phyloP scores from a whole-genome alignment of 495 filamentous ascomycete species.

The Talaromyces liani region DNA sequence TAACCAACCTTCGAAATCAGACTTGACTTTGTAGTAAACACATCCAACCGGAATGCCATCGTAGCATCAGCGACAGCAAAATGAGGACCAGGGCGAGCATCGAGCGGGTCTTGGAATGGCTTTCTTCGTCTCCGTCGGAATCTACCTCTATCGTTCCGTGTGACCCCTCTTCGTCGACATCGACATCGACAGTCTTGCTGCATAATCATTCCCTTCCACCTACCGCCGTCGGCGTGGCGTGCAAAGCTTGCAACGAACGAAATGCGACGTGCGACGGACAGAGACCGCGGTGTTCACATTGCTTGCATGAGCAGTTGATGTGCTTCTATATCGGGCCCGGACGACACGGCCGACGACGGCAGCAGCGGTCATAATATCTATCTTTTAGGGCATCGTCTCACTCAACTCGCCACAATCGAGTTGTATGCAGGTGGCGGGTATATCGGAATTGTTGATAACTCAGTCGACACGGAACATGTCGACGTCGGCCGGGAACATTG shows the following conservation, averaged over 20 bases:
- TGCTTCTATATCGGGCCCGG: conserved; percentile 5
- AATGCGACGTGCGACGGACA: conserved; percentile 1
- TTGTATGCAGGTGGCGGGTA: conserved; percentile 6
- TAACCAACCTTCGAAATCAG: neutral
- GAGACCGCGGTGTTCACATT: conserved; percentile 5
- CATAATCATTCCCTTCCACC: neutral
- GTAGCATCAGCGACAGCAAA: neutral
- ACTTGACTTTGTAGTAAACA: neutral
- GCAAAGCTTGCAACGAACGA: conserved; percentile 7
- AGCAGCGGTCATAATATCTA: neutral
- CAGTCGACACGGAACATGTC: neutral
- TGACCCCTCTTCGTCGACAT: neutral
- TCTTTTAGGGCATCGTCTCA: neutral
- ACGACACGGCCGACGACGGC: neutral
- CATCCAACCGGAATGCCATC: neutral
- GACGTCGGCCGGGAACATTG: neutral
- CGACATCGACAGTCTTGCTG: neutral
- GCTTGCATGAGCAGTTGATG: conserved; percentile 8
- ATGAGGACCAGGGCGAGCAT: neutral
- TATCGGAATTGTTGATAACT: neutral
- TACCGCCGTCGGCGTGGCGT: neutral
- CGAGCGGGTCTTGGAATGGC: neutral
- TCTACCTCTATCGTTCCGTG: neutral
- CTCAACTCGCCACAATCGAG: neutral
- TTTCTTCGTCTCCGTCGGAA: neutral